Evolutionary conservation across 306 rosid genomes (phyloP), one percentile per base, ranked within the genome.

Genomic region (Canavalia ensiformis): DNA sequence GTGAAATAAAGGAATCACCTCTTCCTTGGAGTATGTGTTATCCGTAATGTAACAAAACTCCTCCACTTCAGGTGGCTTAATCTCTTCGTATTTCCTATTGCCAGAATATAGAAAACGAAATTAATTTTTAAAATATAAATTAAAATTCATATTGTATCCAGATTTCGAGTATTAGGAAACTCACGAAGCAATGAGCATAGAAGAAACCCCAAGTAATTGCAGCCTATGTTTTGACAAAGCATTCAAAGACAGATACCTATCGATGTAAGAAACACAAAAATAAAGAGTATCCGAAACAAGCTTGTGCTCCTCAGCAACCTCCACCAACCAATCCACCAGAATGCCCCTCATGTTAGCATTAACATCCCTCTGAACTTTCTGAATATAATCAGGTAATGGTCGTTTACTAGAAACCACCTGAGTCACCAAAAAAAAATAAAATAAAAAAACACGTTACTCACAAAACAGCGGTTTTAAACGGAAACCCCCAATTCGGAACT

Each of bases 271-370:
- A 54, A 93, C 83, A 2, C 86, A 76, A 47, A 93, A 90, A 81
- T 79, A 92, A 25, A 93, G 84, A 41, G 99, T 88, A 29, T 95
- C 99, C 0, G 99, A 80, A 56, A 87, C 86, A 41, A 95, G 97
- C 60, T 88, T 89, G 67, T 91, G 91, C 39, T 95, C 98, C 72
- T 95, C 99, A 0, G 99, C 93, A 79, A 95, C 98, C 55, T 93
- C 96, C 11, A 95, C 94, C 77, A 95, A 84, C 99, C 99, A 95
- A 84, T 95, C 98, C 10, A 95, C 94, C 69, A 95, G 62, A 35
- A 90, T 75, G 52, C 93, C 96, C 49, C 98, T 87, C 98, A 95
- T 93, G 55, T 81, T 87, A 2, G 92, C 86, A 84, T 86, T 87
- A 35, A 95, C 28, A 51, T 93, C 97, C n/a, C 49, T 88, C 91